phyloP scores from a whole-genome alignment of 2,329 filamentous ascomycete genomes.

The Fusarium sp. region DNA sequence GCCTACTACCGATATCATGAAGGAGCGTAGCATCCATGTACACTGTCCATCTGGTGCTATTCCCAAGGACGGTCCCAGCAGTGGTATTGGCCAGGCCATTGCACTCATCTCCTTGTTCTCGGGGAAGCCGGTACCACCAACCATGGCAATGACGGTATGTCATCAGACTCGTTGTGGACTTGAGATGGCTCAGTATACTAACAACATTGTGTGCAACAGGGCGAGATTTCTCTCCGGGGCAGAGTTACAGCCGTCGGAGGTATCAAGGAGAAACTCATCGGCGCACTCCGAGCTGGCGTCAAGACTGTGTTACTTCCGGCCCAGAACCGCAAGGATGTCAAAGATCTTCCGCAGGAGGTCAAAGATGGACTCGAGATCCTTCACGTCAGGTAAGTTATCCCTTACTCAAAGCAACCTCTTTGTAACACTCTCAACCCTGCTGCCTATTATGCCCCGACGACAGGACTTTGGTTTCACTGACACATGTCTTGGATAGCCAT shows the following conservation, averaged over 20 bases:
- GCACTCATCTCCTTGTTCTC: conserved; percentile 92
- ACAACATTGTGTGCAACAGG: conserved; percentile 55
- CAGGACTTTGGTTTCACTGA: conserved; percentile 46
- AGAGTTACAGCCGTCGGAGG: conserved; percentile 94
- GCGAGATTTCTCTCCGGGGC: conserved; percentile 82
- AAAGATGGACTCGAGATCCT: conserved; percentile 88
- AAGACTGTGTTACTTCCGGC: conserved; percentile 91
- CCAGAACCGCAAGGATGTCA: conserved; percentile 91
- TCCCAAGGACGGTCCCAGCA: conserved; percentile 89
- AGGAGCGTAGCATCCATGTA: conserved; percentile 91
- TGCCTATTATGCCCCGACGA: conserved; percentile 34
- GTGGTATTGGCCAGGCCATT: conserved; percentile 93
- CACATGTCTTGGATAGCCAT: conserved; percentile 66
- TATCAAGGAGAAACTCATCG: conserved; percentile 99
- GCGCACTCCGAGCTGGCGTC: conserved; percentile 90
- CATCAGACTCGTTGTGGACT: conserved; percentile 35
- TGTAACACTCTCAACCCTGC: conserved; percentile 32
- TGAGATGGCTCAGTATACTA: conserved; percentile 36
- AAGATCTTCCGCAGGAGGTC: conserved; percentile 91
- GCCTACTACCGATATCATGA: conserved; percentile 93
- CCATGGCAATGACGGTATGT: conserved; percentile 91
- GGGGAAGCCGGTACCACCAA: conserved; percentile 86
- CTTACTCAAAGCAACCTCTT: conserved; percentile 57
- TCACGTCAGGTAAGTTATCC: conserved; percentile 78
- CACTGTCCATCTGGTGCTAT: conserved; percentile 96